Evolutionary conservation across 169 alveolate genomes (phyloP).

Genomic region (Toxoplasma gondii): DNA sequence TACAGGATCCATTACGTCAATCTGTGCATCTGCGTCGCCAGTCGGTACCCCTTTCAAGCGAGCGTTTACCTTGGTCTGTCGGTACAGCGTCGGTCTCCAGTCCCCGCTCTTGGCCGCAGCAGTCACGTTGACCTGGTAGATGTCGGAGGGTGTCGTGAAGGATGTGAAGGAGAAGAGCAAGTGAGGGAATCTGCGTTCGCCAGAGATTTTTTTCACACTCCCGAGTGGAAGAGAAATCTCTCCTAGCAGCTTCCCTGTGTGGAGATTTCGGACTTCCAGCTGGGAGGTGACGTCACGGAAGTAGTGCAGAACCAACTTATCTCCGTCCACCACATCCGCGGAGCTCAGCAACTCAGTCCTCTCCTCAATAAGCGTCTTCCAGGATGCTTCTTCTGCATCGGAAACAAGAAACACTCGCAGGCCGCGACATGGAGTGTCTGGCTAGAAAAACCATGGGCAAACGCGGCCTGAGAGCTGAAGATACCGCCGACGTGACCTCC

Average conservation of each 20-base stretch:
- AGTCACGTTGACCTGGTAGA: slow-evolving; percentile 33
- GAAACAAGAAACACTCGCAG: no score
- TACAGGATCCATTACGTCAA: no score
- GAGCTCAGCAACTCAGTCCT: slow-evolving; percentile 16
- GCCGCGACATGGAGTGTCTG: no score
- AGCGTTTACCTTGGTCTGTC: slow-evolving; percentile 22
- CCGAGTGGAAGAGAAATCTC: slow-evolving; percentile 45
- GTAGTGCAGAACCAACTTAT: slow-evolving; percentile 50
- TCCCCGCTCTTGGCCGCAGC: slow-evolving; percentile 36
- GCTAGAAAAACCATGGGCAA: no score
- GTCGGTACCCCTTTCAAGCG: no score
- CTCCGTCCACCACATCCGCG: slow-evolving; percentile 18
- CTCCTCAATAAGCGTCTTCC: slow-evolving; percentile 41
- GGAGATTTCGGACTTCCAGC: slow-evolving; percentile 37
- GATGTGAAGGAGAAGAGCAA: slow-evolving; percentile 50
- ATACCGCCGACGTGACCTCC: no score
- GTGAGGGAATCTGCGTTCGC: slow-evolving; percentile 40
- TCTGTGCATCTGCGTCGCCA: no score
- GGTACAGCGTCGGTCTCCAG: neutral
- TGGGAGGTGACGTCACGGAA: slow-evolving; percentile 40
- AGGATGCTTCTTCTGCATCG: neutral
- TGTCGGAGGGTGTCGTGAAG: slow-evolving; percentile 41
- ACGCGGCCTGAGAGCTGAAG: no score
- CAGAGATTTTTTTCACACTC: slow-evolving; percentile 41
- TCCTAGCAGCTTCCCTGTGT: neutral